Base-by-base conservation (phyloP, 805 yeast species). In the Candida chilensis region DNA sequence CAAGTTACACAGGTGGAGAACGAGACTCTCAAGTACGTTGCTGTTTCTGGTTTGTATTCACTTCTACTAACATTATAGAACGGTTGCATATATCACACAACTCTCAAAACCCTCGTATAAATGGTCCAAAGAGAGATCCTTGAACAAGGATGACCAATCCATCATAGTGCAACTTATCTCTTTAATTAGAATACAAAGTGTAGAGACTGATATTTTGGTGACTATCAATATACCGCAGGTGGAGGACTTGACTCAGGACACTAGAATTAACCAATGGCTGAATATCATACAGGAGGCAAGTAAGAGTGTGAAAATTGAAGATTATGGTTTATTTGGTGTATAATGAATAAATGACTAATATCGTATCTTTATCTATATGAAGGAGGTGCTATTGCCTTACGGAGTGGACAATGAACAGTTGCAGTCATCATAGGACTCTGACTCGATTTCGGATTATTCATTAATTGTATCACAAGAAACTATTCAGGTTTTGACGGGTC, bases 131-230 rank as follows among this genome's bases (percentile, higher is more conserved):
- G 17, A 38, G 39, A 7, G 30, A 19, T 19, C 36, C 15, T 35
- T 41, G 14, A 41, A 37, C 4, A n/a, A 27, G 17, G 44, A 39
- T 5, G 34, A n/a, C n/a, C n/a, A 39, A 19, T 57, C 62, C 12
- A 48, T 60, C 5, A 57, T 78, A 25, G 64, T 70, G 10, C 54
- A 77, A 10, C 60, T 78, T 11, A 40, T 79, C n/a, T 79, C 74
- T 0, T 47, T 83, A 26, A 52, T 80, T 20, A 57, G 88, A 32
- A 40, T 80, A 16, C 39, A 46, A 8, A 61, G 61, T 29, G 71
- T 57, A 1, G 55, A 54, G 2, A 76, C 88, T 1, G 94, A 83
- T 50, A 59, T 77, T 3, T 45, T 81, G 24, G 47, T 82, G 10
- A 65, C 81, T 3, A 62, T 70, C 42, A 78, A 79, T 38, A 61